Evolutionary conservation across 768 basidiomycete genomes (phyloP).

Genomic region (Fomitopsis serialis): DNA sequence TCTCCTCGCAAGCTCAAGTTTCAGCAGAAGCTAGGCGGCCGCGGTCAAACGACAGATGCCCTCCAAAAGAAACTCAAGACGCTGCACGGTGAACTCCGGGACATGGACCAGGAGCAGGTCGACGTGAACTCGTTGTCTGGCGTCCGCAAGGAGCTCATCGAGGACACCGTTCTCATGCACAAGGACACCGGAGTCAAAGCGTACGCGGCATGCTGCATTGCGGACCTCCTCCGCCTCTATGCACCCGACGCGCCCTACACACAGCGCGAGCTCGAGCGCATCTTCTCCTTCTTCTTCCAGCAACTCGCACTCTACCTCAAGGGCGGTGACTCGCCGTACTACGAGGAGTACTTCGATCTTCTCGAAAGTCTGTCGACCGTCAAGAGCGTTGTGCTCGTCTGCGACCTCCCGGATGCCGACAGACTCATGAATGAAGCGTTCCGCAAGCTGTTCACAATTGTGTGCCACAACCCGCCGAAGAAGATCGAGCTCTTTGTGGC

Average conservation of each 20-base stretch:
- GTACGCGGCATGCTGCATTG: conserved; percentile 89
- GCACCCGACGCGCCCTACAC: conserved; percentile 98
- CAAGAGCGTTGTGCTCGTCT: conserved; percentile 90
- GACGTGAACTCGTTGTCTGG: conserved; percentile 66
- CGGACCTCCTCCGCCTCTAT: conserved; percentile 88
- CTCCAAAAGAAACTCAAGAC: conserved; percentile 82
- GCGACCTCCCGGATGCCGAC: conserved; percentile 84
- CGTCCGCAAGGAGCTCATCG: conserved; percentile 76
- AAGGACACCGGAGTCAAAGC: conserved; percentile 97
- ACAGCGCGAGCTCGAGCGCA: conserved; percentile 82
- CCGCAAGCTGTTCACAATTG: conserved; percentile 74
- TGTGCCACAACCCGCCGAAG: conserved; percentile 68
- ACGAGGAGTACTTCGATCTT: conserved; percentile 91
- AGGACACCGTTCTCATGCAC: conserved; percentile 78
- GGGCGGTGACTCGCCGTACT: conserved; percentile 76
- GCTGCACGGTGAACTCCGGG: conserved; percentile 71
- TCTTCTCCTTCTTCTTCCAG: conserved; percentile 93
- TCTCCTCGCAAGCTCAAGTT: conserved; percentile 66
- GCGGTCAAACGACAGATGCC: conserved; percentile 73
- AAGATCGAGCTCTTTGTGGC: conserved; percentile 82
- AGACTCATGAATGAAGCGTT: conserved; percentile 83
- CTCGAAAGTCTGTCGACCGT: conserved; percentile 90
- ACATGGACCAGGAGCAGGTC: conserved; percentile 82
- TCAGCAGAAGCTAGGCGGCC: conserved; percentile 74
- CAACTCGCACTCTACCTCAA: conserved; percentile 77